Evolutionary conservation across 2,329 filamentous ascomycete genomes (phyloP), one percentile per base, ranked within the genome.

Genomic region (Aspergillus unguis): DNA sequence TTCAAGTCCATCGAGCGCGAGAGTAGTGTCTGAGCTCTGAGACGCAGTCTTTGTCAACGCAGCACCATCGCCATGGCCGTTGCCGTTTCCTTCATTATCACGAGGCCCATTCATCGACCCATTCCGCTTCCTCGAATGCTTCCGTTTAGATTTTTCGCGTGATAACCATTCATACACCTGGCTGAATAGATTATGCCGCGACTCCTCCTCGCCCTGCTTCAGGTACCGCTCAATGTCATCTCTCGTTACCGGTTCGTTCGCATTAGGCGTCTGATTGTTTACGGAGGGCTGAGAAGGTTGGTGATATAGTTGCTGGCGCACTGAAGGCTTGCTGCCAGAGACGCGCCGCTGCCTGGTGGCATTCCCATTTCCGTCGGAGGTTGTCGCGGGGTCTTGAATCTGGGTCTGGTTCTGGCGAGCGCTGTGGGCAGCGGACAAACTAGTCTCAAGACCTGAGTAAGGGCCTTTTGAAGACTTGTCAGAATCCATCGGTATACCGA

Each of bases 81-180:
- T 44, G 5, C 25, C 50, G 44, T 58, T 43, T 55, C 63, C 27
- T 61, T 62, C 46, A 62, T 60, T 61, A 61, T 48, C 66, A 53
- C 50, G 72, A 71, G 65, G 53, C 73, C 78, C 61, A 72, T 76
- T 55, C 70, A 51, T 36, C 45, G 55, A 62, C 53, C 60, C 69
- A 76, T 63, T 69, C 72, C 77, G 60, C 65, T 79, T 65, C 65
- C 79, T 83, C 46, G 79, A 78, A 7, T 77, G 71, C 36, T 80
- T 79, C 61, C 84, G 84, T 69, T 87, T 88, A 31, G 78, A 73
- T 65, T 86, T 87, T 72, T 96, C 91, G 45, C 86, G 82, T 61
- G 92, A 84, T 36, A 96, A 75, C 92, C 92, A 97, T 59, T 89
- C 84, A 27, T 83, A 80, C 10, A 96, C 85, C 65, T 95, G 89